A percentile compares a stretch with the other conserved stretches of the same genome.
phyloP scores from a whole-genome alignment of 2,329 filamentous ascomycete species.

The Aspergillus sp. region DNA sequence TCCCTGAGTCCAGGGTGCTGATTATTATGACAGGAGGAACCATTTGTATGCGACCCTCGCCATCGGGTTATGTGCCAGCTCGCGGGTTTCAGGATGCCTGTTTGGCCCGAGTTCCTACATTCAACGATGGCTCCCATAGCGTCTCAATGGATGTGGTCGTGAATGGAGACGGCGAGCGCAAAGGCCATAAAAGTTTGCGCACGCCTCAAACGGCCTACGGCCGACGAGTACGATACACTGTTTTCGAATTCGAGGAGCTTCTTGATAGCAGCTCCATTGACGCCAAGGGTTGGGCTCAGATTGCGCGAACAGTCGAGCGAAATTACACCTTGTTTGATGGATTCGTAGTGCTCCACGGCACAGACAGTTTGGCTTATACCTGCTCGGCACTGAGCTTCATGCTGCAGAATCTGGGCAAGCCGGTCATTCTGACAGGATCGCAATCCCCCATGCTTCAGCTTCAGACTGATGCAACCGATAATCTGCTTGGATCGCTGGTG shows the following conservation, averaged over 20 bases:
- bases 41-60: conserved; percentile 88
- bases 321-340: conserved; percentile 89
- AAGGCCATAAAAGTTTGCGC: conserved; percentile 63
- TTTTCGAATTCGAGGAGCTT: conserved; percentile 77
- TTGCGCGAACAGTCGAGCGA: conserved; percentile 70
- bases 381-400: conserved; percentile 90
- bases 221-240: conserved; percentile 75
- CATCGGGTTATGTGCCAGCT: conserved; percentile 74
- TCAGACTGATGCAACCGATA: conserved; percentile 88
- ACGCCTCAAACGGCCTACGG: conserved; percentile 77
- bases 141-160: conserved; percentile 53
- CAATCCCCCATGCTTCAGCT: conserved; percentile 85
- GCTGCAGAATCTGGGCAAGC: conserved; percentile 85
- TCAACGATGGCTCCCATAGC: conserved; percentile 70
- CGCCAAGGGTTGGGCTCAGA: conserved; percentile 78
- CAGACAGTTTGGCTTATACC: conserved; percentile 84
- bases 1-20: conserved; percentile 73
- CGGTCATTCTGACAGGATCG: conserved; percentile 78
- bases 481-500: conserved; percentile 80
- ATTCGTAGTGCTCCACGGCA: conserved; percentile 87
- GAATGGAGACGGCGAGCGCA: conserved; percentile 44
- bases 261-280: conserved; percentile 90
- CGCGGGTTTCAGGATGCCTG: conserved; percentile 75
- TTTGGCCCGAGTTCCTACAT: conserved; percentile 75
- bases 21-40: conserved; percentile 78